Base-by-base conservation (phyloP, 495 filamentous ascomycete species). In the Xylaria scruposa region DNA sequence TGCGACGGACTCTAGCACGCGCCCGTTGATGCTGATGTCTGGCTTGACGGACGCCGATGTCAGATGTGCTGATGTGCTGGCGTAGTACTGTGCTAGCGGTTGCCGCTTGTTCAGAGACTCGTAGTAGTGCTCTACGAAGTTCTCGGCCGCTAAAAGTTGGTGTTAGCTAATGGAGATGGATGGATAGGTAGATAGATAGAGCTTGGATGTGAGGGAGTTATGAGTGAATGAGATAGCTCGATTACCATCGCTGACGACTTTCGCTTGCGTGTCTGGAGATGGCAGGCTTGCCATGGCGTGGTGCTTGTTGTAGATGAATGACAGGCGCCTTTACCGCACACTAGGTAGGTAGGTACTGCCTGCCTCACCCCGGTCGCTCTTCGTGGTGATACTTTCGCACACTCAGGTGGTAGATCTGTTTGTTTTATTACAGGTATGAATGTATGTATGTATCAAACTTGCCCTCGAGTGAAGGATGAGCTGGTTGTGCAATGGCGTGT, bases 1-100 rank as follows among this genome's bases (percentile, higher is more conserved):
- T 5, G 77, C 73, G 1, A 67, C 67, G 3, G 78, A 78, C n/a
- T 76, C 65, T 9, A 79, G 42, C 1, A 79, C 74, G 5, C 70
- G 73, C 19, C 84, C 84, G 80, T 86, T 86, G 75, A 84, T 76
- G 80, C 77, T 80, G 72, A 86, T 84, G 78, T 85, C 83, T 53
- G 84, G 78, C 2, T 74, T 74, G 19, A 77, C 72, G 66, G 79
- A 73, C 9, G 79, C 78, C 29, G 65, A 53, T 17, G 71, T 62
- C 54, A 84, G 83, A 6, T 76, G 76, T 24, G 75, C 17, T 61
- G 80, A 81, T 19, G 76, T 64, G 72, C 75, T 81, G 53, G 82
- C 74, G 80, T 86, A 86, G 76, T 75, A 80, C 0, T 21, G 44
- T 36, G 68, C 59, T 17, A 85, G 71, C 19, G 80, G 69, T 38